A percentile compares a stretch with the other conserved stretches of the same genome.
phyloP scores from a whole-genome alignment of 257 asterid species.

The Jacaranda copaia region DNA sequence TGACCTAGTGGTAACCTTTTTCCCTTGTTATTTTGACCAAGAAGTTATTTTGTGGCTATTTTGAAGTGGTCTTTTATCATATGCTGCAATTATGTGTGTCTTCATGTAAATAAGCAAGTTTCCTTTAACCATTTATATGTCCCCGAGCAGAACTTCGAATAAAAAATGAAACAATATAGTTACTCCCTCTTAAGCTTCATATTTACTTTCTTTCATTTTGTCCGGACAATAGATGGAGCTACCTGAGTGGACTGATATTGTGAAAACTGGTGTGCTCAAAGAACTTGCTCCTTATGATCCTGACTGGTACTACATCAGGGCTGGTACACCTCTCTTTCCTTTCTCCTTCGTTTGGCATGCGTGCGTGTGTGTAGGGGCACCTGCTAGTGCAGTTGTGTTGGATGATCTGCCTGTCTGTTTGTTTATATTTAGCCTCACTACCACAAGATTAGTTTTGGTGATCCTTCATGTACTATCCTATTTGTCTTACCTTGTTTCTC shows the following conservation, averaged over 20 bases:
- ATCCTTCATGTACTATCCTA: not conserved
- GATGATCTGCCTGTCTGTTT: not conserved
- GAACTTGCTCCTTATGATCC: constrained; percentile 96
- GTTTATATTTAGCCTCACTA: not conserved
- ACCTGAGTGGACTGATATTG: constrained; percentile 94
- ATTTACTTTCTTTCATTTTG: not conserved
- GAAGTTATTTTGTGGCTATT: not conserved
- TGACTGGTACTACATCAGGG: constrained; percentile 95
- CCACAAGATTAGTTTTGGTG: not conserved
- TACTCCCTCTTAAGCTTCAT: not conserved
- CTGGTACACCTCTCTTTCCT: constrained; percentile 51
- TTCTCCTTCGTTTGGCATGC: too few relatives aligned
- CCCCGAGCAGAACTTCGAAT: not conserved
- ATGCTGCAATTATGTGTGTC: not conserved
- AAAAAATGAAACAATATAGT: not conserved
- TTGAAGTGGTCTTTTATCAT: not conserved
- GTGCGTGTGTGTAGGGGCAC: not conserved
- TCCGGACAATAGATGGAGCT: constrained; percentile 69
- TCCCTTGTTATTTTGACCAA: too few relatives aligned
- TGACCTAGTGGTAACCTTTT: not conserved
- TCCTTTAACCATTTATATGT: not conserved
- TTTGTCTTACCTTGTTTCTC: not conserved
- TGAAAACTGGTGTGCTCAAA: constrained; percentile 83
- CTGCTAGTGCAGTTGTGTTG: not conserved
- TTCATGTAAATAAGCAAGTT: not conserved